Conservation (phyloP, 108 stramenopile species). For the Skeletonema tropicum region DNA sequence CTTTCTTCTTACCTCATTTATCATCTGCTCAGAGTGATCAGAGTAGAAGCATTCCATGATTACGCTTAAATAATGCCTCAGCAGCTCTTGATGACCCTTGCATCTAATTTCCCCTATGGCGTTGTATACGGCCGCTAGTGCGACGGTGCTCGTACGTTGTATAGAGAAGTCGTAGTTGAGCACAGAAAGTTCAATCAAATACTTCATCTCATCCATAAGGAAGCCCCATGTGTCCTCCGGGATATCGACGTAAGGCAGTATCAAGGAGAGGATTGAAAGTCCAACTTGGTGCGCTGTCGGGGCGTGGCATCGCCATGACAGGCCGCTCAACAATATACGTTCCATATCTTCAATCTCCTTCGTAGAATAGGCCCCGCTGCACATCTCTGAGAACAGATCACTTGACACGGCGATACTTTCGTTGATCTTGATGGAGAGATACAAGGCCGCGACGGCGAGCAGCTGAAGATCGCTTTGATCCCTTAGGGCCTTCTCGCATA, state of each 20-base stretch:
- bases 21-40: too few species aligned
- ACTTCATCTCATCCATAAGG: slow-evolving; percentile 7
- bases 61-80: too few species aligned
- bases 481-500: too few species aligned
- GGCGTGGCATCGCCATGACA: slow-evolving; percentile 61
- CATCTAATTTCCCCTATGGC: slow-evolving; percentile 16
- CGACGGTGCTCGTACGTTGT: slow-evolving; percentile 38
- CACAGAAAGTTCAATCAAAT: slow-evolving; percentile 48
- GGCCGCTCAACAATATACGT: slow-evolving; percentile 49
- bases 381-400: slow-evolving; percentile 59
- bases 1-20: too few species aligned
- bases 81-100: too few species aligned
- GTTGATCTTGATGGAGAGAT: slow-evolving; percentile 32
- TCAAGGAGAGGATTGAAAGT: too few species aligned
- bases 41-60: too few species aligned
- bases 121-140: slow-evolving; percentile 48
- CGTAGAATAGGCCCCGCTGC: slow-evolving; percentile 48
- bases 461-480: too few species aligned
- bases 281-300: slow-evolving; percentile 39
- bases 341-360: slow-evolving; percentile 31
- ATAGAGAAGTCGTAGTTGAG: slow-evolving; percentile 37
- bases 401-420: slow-evolving; percentile 65
- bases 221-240: background rate
- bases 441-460: too few species aligned
- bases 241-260: background rate